Evolutionary conservation across 1,139 yeast genomes (phyloP), one percentile per base, ranked within the genome.

Genomic region (Candida albicans): DNA sequence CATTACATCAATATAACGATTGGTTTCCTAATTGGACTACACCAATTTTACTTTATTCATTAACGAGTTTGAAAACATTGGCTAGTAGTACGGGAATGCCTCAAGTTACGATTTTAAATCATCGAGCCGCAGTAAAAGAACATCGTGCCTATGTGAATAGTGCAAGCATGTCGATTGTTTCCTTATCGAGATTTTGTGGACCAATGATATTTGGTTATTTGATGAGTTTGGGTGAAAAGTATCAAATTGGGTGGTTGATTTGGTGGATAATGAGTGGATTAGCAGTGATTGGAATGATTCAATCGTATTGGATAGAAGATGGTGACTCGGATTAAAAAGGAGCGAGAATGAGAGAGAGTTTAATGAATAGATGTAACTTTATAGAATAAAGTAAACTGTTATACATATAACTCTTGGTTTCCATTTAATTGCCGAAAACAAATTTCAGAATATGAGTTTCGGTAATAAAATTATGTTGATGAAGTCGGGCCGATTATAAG

Each of bases 161-260:
- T 25, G 62, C 73, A 12, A 66, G 78, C 2, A 62, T 77, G 52
- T 71, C 79, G 42, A 66, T 75, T 35, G 66, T 76, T n/a, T 73
- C 87, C 0, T 61, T 75, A 30, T 82, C 85, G 0, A 61, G 87
- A 48, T 82, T 78, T 43, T 38, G 77, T 1, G 85, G 82, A 2
- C 88, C 88, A 0, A 56, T 80, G 11, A 37, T 70, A 1, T 81
- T 84, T 82, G 87, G 87, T 8, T 64, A 60, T 43, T 52, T 82
- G 33, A 80, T 81, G 75, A 67, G 82, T 2, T 63, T 64, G 49
- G 73, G 74, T 14, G 77, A 78, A 51, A 31, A 37, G 12, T 26
- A 37, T 32, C 54, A 54, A 9, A 50, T 59, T 22, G 66, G 69
- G 2, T 57, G 40, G 37, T 44, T 47, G 31, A 37, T 39, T 6